phyloP scores from a whole-genome alignment of 108 stramenopile genomes.

The Epithemia pelagica region DNA sequence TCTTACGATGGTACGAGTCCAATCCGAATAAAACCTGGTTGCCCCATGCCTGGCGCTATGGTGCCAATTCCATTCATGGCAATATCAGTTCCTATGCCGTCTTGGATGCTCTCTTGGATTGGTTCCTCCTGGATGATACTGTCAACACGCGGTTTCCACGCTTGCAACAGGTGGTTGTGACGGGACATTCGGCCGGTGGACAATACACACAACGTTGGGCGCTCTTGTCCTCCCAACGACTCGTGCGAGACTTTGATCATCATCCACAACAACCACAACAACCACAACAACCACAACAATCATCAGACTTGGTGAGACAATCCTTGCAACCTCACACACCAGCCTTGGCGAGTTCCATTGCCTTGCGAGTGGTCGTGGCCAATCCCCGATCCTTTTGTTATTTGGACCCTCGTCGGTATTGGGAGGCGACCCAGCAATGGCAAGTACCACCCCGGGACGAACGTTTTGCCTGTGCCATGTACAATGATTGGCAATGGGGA shows the following conservation, averaged over 20 bases:
- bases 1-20: slow-evolving; percentile 52
- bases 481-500: slow-evolving; percentile 79
- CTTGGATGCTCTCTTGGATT: slow-evolving; percentile 57
- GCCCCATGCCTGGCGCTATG: slow-evolving; percentile 71
- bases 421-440: slow-evolving; percentile 9
- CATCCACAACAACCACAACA: too few relatives aligned
- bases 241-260: too few relatives aligned
- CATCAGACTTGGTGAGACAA: not conserved
- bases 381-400: slow-evolving; percentile 78
- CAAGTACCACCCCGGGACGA: slow-evolving; percentile 11
- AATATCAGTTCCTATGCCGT: slow-evolving; percentile 65
- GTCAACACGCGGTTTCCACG: slow-evolving; percentile 34
- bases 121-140: slow-evolving; percentile 12
- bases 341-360: slow-evolving; percentile 4
- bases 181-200: slow-evolving; percentile 82
- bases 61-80: slow-evolving; percentile 54
- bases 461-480: slow-evolving; percentile 35
- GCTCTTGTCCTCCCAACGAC: slow-evolving; percentile 44
- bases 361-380: slow-evolving; percentile 54
- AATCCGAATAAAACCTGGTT: not conserved
- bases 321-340: not conserved
- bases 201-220: slow-evolving; percentile 81
- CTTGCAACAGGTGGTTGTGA: slow-evolving; percentile 46
- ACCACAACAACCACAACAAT: too few relatives aligned
- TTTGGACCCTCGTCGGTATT: slow-evolving; percentile 51